Conservation (phyloP, 352 stramenopile species). For the Phytophthora idaei region DNA sequence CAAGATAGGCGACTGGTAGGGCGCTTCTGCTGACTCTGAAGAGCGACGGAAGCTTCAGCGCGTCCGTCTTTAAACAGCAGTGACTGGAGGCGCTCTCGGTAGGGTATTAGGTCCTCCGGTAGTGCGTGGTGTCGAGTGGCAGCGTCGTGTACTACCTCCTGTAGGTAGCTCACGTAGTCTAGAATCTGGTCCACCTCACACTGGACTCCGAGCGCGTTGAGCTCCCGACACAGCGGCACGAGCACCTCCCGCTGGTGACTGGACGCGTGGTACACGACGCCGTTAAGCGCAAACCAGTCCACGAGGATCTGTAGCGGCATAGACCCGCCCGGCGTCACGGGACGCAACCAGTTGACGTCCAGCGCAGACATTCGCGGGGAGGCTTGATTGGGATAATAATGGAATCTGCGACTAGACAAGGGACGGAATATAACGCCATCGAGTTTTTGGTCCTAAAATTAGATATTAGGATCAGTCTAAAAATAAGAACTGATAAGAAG, state of each 20-base stretch:
- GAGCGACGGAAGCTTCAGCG: neutral
- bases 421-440: constrained; percentile 13
- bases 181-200: constrained; percentile 31
- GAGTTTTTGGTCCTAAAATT: neutral
- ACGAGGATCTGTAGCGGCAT: constrained; percentile 30
- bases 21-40: constrained; percentile 11
- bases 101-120: constrained; percentile 14
- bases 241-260: constrained; percentile 30
- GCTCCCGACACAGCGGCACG: constrained; percentile 19
- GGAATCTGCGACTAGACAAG: constrained; percentile 14
- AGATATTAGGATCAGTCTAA: too few relatives aligned
- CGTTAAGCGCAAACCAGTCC: constrained; percentile 32
- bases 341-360: constrained; percentile 27
- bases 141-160: constrained; percentile 26
- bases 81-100: constrained; percentile 14
- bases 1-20: constrained; percentile 24
- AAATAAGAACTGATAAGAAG: too few relatives aligned
- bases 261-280: constrained; percentile 32
- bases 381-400: constrained; percentile 8
- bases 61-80: constrained; percentile 25
- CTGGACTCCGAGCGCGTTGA: constrained; percentile 25
- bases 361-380: constrained; percentile 11
- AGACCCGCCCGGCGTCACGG: constrained; percentile 15
- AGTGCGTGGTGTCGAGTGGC: constrained; percentile 4
- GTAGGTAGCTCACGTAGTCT: constrained; percentile 27